These are phyloP conservation scores for Xylaria sp. DNA, from an alignment of 2,329 filamentous ascomycete genomes.

Conservation along the genomic window DNA sequence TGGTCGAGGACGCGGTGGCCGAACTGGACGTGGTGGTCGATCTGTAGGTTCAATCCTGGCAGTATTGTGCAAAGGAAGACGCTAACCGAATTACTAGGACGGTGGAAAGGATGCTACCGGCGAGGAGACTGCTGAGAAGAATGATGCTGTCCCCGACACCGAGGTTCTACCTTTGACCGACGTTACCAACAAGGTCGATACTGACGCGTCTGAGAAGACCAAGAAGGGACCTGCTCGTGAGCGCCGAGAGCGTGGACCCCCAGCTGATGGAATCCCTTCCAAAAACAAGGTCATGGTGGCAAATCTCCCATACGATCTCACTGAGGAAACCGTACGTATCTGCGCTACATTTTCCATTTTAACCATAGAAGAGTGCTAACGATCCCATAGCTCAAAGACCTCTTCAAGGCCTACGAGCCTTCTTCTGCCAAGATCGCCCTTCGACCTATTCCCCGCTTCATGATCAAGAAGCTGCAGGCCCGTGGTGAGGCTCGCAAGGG, in stretches of 20 bases:
- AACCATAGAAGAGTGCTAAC: conserved; percentile 20
- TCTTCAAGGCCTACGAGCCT: conserved; percentile 91
- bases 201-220: conserved; percentile 42
- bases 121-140: conserved; percentile 54
- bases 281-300: conserved; percentile 99
- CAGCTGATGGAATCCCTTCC: conserved; percentile 95
- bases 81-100: conserved; percentile 40
- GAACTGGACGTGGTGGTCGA: conserved; percentile 66
- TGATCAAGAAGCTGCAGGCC: conserved; percentile 99
- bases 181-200: conserved; percentile 59
- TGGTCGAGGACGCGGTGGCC: conserved; percentile 68
- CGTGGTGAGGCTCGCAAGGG: conserved; percentile 98
- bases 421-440: conserved; percentile 98
- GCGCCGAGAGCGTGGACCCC: conserved; percentile 85
- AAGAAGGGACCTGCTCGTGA: conserved; percentile 63
- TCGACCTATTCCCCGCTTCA: conserved; percentile 97
- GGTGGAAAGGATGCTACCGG: conserved; percentile 55
- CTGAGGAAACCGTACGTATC: conserved; percentile 84
- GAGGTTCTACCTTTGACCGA: conserved; percentile 60
- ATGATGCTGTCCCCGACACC: conserved; percentile 53
- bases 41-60: conserved; percentile 50
- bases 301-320: conserved; percentile 97
- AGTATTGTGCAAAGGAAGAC: conserved; percentile 27
- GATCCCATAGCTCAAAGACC: conserved; percentile 83
- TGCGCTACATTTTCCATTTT: background rate